phyloP scores from a whole-genome alignment of 108 stramenopile genomes.

The Pseudonitzschia multiseries region DNA sequence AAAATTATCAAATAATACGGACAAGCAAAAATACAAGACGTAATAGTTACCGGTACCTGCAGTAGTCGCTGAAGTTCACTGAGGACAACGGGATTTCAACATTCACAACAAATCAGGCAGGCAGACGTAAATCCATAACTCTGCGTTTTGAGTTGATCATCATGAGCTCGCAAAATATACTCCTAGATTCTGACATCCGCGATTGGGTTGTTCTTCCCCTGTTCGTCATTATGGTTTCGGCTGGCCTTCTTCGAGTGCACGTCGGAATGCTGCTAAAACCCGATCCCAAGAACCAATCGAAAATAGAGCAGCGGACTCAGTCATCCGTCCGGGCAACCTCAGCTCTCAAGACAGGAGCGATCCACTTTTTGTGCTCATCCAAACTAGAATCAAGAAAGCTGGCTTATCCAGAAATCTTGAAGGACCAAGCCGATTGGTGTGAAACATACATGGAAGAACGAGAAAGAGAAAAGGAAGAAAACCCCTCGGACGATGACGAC shows the following conservation, averaged over 20 bases:
- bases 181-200: constrained; percentile 74
- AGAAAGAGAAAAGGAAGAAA: constrained; percentile 34
- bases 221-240: constrained; percentile 78
- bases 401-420: constrained; percentile 32
- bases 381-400: constrained; percentile 50
- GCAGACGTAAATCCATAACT: no score
- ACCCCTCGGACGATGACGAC: constrained; percentile 42
- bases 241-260: constrained; percentile 64
- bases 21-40: no score
- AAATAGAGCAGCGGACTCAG: constrained; percentile 42
- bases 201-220: constrained; percentile 86
- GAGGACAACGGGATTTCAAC: no score
- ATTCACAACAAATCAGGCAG: no score
- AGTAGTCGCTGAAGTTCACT: no score
- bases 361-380: constrained; percentile 48
- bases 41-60: no score
- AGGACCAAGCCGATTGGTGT: constrained; percentile 44
- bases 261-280: constrained; percentile 64
- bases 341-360: constrained; percentile 44
- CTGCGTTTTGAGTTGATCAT: neutral
- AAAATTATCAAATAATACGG: no score
- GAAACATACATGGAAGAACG: constrained; percentile 37
- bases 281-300: constrained; percentile 26
- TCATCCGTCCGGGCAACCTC: constrained; percentile 35
- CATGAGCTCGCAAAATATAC: constrained; percentile 47